Conservation (phyloP, 2,329 filamentous ascomycete genomes). For the Sclerotinia trifoliorum region DNA sequence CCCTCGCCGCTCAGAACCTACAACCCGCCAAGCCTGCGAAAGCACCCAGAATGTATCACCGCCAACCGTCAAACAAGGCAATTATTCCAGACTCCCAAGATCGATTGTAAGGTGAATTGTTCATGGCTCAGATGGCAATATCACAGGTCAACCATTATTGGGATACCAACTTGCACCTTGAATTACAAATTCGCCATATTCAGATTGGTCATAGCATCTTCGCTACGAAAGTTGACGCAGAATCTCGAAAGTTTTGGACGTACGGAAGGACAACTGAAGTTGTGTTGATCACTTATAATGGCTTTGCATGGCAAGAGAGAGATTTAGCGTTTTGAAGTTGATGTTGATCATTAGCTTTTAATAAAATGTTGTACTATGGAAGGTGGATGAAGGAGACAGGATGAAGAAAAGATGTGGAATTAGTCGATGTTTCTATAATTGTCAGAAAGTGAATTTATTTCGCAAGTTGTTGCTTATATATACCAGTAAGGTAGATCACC, state of each 20-base stretch:
- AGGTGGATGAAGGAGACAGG: background rate
- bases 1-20: background rate
- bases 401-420: background rate
- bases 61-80: background rate
- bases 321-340: background rate
- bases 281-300: background rate
- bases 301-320: background rate
- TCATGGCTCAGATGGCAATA: background rate
- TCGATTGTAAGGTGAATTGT: background rate
- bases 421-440: background rate
- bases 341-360: background rate
- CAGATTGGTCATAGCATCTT: background rate
- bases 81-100: slow-evolving; percentile 25
- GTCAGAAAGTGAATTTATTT: background rate
- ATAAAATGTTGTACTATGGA: background rate
- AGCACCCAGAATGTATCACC: slow-evolving; percentile 14
- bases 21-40: slow-evolving; percentile 11
- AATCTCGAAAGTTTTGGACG: background rate
- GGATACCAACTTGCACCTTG: background rate
- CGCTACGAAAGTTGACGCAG: background rate
- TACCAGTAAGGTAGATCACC: background rate
- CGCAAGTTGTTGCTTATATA: background rate
- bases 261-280: background rate
- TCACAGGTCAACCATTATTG: background rate
- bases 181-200: background rate